These are phyloP conservation scores for Trichoderma sp. DNA, from an alignment of 2,329 filamentous ascomycete genomes.

Conservation along the genomic window DNA sequence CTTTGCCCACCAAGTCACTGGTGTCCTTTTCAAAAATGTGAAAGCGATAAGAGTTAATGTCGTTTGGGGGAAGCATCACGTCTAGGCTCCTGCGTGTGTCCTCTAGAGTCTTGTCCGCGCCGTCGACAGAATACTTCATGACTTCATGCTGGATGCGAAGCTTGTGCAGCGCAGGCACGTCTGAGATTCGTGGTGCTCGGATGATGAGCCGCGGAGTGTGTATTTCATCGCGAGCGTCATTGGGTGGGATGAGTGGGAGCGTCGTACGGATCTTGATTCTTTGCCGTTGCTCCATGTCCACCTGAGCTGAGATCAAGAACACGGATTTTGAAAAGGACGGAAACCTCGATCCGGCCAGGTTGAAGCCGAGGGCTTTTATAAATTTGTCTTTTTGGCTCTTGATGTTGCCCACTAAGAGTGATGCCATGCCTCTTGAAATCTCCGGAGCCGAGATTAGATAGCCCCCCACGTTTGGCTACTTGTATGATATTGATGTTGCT, in stretches of 20 bases:
- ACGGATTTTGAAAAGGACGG: background rate
- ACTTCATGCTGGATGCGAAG: constrained; percentile 1
- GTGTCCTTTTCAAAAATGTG: constrained; percentile 3
- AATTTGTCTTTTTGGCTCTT: background rate
- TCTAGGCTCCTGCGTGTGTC: constrained; percentile 4
- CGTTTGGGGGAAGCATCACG: background rate
- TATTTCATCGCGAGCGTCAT: background rate
- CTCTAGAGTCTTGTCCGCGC: background rate
- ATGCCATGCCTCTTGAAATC: background rate
- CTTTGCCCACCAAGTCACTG: constrained; percentile 1
- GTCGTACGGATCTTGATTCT: constrained; percentile 1
- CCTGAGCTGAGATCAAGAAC: background rate
- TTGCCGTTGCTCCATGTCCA: background rate
- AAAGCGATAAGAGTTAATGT: background rate
- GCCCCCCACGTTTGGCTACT: background rate
- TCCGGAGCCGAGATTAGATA: background rate
- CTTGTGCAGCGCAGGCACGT: constrained; percentile 2
- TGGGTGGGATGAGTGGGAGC: constrained; percentile 1
- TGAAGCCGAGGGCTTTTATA: background rate
- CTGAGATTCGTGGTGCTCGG: background rate
- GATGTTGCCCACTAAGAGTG: background rate
- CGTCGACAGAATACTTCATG: background rate
- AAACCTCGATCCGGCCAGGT: background rate
- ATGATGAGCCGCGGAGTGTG: constrained; percentile 1
- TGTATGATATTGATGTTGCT: background rate